Conservation (phyloP, 2,329 filamentous ascomycete genomes). For the Phoma sp. region DNA sequence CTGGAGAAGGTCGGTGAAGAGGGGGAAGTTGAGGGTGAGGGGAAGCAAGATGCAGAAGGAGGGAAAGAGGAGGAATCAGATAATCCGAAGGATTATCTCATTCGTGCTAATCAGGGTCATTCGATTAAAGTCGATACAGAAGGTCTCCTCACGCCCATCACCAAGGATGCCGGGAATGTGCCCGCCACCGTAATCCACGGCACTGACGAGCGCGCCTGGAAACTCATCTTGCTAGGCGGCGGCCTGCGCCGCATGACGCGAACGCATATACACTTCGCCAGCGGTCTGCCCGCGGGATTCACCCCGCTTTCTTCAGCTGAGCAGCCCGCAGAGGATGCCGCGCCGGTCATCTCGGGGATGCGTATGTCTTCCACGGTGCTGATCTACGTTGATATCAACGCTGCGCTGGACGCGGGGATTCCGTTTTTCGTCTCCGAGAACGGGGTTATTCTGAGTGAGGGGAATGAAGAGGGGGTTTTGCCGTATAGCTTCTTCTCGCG, state of each 20-base stretch:
- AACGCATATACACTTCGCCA: conserved; percentile 90
- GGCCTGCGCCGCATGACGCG: conserved; percentile 82
- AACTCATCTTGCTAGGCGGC: conserved; percentile 74
- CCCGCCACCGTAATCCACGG: conserved; percentile 81
- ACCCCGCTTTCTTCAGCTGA: conserved; percentile 28
- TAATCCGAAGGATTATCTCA: conserved; percentile 75
- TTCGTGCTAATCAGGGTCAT: conserved; percentile 96
- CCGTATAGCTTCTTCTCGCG: conserved; percentile 68
- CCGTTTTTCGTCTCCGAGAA: conserved; percentile 73
- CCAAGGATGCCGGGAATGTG: conserved; percentile 59
- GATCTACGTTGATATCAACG: conserved; percentile 76
- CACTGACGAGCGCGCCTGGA: conserved; percentile 84
- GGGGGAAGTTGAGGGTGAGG: no score
- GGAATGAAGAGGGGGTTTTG: conserved; percentile 55
- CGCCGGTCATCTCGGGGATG: conserved; percentile 80
- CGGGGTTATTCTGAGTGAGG: conserved; percentile 56
- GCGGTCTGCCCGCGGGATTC: conserved; percentile 67
- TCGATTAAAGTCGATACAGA: conserved; percentile 79
- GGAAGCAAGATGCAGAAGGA: conserved; percentile 6
- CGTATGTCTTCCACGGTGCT: conserved; percentile 67
- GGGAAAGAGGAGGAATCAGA: conserved; percentile 27
- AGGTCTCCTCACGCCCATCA: conserved; percentile 73
- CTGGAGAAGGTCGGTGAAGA: conserved; percentile 12
- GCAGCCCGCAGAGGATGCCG: conserved; percentile 32
- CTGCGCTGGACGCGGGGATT: conserved; percentile 67